A percentile compares a stretch with the other conserved stretches of the same genome.
phyloP scores from a whole-genome alignment of 169 alveolate genomes.

The Eimeria praecox region DNA sequence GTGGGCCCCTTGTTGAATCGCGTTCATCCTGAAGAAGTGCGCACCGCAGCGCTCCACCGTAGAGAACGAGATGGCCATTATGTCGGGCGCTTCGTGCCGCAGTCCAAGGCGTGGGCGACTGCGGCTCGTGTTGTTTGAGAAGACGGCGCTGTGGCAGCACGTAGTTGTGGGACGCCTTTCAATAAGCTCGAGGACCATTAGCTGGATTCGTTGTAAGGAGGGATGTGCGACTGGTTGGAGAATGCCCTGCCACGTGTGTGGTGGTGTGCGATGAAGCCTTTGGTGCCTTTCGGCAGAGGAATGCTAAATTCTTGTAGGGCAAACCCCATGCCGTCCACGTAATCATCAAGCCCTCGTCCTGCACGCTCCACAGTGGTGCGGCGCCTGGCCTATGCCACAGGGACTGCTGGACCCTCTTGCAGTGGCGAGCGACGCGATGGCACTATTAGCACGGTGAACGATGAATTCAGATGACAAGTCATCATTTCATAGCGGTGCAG shows the following conservation, averaged over 20 bases:
- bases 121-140: conserved; percentile 11
- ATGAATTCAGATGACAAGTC: conserved; percentile 29
- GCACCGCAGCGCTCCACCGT: conserved; percentile 52
- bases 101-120: conserved; percentile 24
- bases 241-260: conserved; percentile 4
- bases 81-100: conserved; percentile 8
- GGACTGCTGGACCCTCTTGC: conserved; percentile 21
- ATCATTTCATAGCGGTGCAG: conserved; percentile 62
- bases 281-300: conserved; percentile 22
- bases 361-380: conserved; percentile 53
- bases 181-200: neutral
- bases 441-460: conserved; percentile 41
- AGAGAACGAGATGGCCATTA: conserved; percentile 43
- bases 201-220: neutral
- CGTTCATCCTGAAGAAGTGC: conserved; percentile 56
- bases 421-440: conserved; percentile 50
- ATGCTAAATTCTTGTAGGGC: conserved; percentile 4
- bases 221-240: neutral
- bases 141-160: conserved; percentile 6
- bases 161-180: neutral
- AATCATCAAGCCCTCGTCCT: conserved; percentile 13
- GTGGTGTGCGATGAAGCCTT: neutral
- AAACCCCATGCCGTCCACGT: conserved; percentile 34
- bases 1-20: conserved; percentile 42
- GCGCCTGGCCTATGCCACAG: conserved; percentile 24